phyloP scores from a whole-genome alignment of 192 early-diverging fungal species.

The Backusella tarrabulga region DNA sequence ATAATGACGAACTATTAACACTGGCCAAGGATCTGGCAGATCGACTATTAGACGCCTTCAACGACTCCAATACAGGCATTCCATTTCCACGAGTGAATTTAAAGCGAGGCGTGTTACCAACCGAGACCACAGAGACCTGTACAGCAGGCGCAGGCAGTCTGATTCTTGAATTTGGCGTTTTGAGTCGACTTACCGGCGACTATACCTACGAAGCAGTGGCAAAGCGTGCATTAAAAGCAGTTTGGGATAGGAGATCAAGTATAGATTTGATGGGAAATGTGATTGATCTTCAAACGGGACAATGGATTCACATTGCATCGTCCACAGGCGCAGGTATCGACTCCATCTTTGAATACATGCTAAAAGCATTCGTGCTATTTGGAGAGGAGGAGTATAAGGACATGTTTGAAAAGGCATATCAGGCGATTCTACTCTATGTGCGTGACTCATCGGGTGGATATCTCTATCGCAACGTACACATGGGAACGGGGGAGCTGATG shows the following conservation, averaged over 20 bases:
- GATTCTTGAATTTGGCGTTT: conserved; percentile 88
- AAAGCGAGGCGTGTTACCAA: conserved; percentile 61
- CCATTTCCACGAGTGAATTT: conserved; percentile 89
- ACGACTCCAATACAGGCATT: conserved; percentile 71
- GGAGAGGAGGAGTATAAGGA: conserved; percentile 73
- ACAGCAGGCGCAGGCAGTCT: conserved; percentile 88
- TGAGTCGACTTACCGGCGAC: conserved; percentile 83
- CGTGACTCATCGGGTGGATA: conserved; percentile 66
- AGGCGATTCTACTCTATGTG: conserved; percentile 60
- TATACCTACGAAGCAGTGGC: conserved; percentile 73
- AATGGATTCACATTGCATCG: conserved; percentile 72
- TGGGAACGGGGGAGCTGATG: conserved; percentile 62
- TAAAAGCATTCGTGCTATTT: conserved; percentile 89
- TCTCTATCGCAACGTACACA: conserved; percentile 87
- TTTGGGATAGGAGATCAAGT: conserved; percentile 79
- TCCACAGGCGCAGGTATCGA: conserved; percentile 90
- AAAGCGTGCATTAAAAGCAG: conserved; percentile 59
- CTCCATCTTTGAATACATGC: conserved; percentile 91
- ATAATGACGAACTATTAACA: conserved; percentile 76
- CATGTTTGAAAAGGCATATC: conserved; percentile 76
- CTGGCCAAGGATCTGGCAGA: conserved; percentile 83
- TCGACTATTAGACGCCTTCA: conserved; percentile 86
- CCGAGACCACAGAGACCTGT: conserved; percentile 76
- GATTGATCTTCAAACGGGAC: conserved; percentile 64
- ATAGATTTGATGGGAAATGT: conserved; percentile 83